Evolutionary conservation across 352 stramenopile genomes (phyloP), one percentile per base, ranked within the genome.

Genomic region (Phytophthora tubulina): DNA sequence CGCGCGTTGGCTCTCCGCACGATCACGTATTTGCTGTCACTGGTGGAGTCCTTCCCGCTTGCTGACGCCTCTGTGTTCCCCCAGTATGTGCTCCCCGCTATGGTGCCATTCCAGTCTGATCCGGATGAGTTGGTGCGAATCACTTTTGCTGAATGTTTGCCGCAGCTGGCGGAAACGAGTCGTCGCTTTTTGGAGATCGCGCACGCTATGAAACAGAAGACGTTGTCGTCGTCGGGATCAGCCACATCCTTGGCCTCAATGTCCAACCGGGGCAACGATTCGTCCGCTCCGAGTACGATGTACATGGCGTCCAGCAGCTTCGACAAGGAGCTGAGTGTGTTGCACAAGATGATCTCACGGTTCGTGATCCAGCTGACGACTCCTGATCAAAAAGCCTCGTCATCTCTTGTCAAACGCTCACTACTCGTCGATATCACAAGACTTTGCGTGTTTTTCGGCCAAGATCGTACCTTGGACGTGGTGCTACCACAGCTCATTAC

Each of bases 381-480:
- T 32, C 97, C 81, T 0, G 89, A 97, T 65, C 88, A 96, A 58
- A 95, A 95, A 57, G 84, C 85, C 11, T 95, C 95, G 49, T 98
- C 97, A 21, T 96, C 95, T 32, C 82, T 98, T 39, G 91, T 98
- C 13, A 99, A 99, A 72, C 94, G 92, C 31, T 93, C 95, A 17
- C 73, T 99, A n/a, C 81, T 99, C 27, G 72, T 87, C 14, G 93
- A 99, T 72, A 96, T 99, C 49, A 96, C 93, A n/a, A 85, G 94
- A 9, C 81, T 99, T 8, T 99, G 97, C 54, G 91, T 98, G 17
- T 99, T 99, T 73, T 99, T 99, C 76, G 97, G 96, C 0, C 88
- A 91, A 39, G 97, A 99, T 59, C 86, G 92, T 33, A 98, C 95
- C 2, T 86, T 99, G 49, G 93, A 98, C 48, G 97, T 98, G 38